Conservation (phyloP, 148 eudicot species). For the Cornus kousa region DNA sequence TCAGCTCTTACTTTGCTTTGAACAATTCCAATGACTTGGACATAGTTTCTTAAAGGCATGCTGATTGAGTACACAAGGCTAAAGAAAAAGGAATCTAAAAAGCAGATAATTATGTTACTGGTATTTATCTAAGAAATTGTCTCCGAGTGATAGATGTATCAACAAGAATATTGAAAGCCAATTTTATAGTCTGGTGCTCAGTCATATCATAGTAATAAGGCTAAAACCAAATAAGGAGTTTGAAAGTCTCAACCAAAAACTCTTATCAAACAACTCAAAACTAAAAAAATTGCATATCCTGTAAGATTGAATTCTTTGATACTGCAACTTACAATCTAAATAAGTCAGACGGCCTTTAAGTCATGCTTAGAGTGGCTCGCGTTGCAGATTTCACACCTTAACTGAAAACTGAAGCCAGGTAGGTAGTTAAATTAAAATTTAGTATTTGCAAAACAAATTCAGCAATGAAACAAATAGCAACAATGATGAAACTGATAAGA, state of each 20-base stretch:
- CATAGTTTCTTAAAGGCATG: too few species aligned
- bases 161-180: background rate
- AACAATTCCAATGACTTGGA: too few species aligned
- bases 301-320: background rate
- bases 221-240: background rate
- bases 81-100: background rate
- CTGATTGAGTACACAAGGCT: too few species aligned
- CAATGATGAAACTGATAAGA: background rate
- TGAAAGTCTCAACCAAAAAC: background rate
- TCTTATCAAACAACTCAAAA: background rate
- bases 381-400: background rate
- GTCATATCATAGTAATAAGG: background rate
- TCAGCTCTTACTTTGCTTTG: too few species aligned
- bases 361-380: background rate
- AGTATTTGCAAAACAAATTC: too few species aligned
- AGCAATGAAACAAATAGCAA: background rate
- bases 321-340: too few species aligned
- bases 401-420: constrained; percentile 6
- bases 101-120: background rate
- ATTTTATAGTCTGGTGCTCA: background rate
- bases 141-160: background rate
- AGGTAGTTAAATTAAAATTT: background rate
- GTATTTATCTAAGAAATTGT: background rate
- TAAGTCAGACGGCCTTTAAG: background rate
- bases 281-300: background rate